Base-by-base conservation (phyloP, 2,329 filamentous ascomycete species). In the Harringtonia lauricola region DNA sequence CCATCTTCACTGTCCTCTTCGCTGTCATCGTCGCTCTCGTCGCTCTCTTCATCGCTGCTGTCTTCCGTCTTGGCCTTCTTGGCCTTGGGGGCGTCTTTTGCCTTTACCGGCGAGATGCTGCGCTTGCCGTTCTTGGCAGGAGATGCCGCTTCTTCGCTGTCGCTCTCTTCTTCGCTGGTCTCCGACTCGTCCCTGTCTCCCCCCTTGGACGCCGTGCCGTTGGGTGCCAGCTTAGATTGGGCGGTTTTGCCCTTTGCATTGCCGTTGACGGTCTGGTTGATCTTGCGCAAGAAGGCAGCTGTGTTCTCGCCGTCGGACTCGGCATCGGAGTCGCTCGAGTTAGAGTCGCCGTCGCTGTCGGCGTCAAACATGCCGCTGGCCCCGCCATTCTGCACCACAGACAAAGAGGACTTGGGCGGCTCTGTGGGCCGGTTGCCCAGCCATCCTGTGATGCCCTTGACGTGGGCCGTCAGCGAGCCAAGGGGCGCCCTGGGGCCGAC, bases 391-490 rank as follows among this genome's bases (percentile, higher is more conserved):
- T 41, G 46, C 26, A 49, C 43, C 29, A 33, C 30, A 18, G 41
- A 45, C 26, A 47, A 38, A 7, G 45, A 31, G 18, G 54, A 49
- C 39, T 48, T 36, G 33, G 46, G 30, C 12, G 34, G 15, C 2
- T 14, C 30, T 2, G 31, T 10, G 4, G 42, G 36, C 24, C 44
- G 41, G 31, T 45, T 42, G 12, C 48, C 44, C 34, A 51, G 46
- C 42, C 42, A 44, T 41, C 51, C 31, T 2, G 26, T 36, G 35
- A 51, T 44, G 43, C 42, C 49, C 18, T 49, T 44, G 15, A 54
- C 49, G 44, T 60, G 58, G 44, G 54, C 51, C 15, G 49, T 49
- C 28, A 61, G 49, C 14, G 54, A 56, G 44, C 56, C 57, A 36
- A 59, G 49, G 42, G 53, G 54, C 45, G 54, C 56, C 39, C 54